A percentile compares a stretch with the other conserved stretches of the same genome.
Conservation (phyloP, 495 filamentous ascomycete species). For the Articulospora tetracladia region DNA sequence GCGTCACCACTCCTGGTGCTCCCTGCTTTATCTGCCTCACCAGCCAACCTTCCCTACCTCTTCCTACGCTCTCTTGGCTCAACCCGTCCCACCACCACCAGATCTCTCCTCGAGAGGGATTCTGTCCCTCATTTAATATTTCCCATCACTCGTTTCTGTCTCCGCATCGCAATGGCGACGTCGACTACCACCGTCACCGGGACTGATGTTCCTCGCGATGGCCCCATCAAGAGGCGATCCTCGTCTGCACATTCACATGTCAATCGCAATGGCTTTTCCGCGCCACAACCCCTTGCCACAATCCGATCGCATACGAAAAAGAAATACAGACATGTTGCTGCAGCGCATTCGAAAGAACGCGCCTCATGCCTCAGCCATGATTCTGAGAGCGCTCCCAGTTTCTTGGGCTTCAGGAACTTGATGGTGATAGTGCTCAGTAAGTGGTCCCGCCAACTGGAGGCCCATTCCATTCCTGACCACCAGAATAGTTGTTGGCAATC, state of each 20-base stretch:
- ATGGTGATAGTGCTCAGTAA: conserved; percentile 91
- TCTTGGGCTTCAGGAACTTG: conserved; percentile 89
- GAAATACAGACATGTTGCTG: conserved; percentile 86
- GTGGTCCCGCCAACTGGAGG: conserved; percentile 14
- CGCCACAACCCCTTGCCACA: conserved; percentile 20
- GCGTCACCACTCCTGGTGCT: not conserved
- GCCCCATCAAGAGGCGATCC: conserved; percentile 15
- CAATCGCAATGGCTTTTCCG: conserved; percentile 13
- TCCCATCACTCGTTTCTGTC: not conserved
- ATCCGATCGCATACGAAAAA: conserved; percentile 16
- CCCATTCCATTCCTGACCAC: conserved; percentile 25
- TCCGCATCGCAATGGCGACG: not conserved
- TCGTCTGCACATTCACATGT: conserved; percentile 23
- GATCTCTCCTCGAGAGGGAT: not conserved
- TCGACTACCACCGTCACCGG: conserved; percentile 19
- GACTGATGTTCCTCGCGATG: conserved; percentile 2
- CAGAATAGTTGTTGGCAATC: conserved; percentile 77
- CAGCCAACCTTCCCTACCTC: not conserved
- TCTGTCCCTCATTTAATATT: not conserved
- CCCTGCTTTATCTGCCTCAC: too few relatives aligned
- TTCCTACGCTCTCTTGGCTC: not conserved
- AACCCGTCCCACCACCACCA: not conserved
- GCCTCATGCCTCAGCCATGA: conserved; percentile 87
- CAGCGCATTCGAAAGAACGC: conserved; percentile 66
- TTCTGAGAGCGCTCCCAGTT: conserved; percentile 67